phyloP scores from a whole-genome alignment of 108 stramenopile genomes.

The Cylindrotheca closterium region DNA sequence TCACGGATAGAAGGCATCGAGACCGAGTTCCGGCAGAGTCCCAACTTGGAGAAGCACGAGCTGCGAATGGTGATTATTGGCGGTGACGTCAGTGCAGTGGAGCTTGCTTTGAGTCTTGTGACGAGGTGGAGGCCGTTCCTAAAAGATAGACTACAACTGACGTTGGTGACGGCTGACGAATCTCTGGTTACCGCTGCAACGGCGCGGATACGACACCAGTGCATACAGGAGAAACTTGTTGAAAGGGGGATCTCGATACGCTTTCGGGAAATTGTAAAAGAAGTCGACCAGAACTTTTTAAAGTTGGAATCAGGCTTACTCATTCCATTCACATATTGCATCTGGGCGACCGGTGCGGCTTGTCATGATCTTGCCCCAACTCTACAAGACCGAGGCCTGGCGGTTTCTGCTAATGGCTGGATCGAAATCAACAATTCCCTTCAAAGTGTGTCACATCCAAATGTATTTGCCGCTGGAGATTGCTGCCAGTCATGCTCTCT shows the following conservation, averaged over 20 bases:
- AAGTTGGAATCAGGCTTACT: slow-evolving; percentile 4
- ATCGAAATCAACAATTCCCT: slow-evolving; percentile 47
- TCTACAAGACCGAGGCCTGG: slow-evolving; percentile 33
- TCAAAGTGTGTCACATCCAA: slow-evolving; percentile 59
- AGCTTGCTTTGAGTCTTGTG: slow-evolving; percentile 69
- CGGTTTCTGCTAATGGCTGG: slow-evolving; percentile 48
- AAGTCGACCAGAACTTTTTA: slow-evolving; percentile 15
- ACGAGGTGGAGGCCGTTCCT: slow-evolving; percentile 44
- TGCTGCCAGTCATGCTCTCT: slow-evolving; percentile 46
- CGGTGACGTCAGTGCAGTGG: slow-evolving; percentile 87
- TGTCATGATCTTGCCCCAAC: slow-evolving; percentile 41
- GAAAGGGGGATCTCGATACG: slow-evolving; percentile 42
- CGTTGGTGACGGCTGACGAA: slow-evolving; percentile 1
- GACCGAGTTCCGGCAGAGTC: no score
- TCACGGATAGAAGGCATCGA: no score
- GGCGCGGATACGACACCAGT: slow-evolving; percentile 35
- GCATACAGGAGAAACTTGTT: slow-evolving; percentile 27
- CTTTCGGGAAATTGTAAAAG: slow-evolving; percentile 29
- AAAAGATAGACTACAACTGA: not conserved
- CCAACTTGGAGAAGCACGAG: not conserved
- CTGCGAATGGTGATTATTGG: slow-evolving; percentile 69
- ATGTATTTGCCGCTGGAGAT: slow-evolving; percentile 67
- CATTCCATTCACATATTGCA: slow-evolving; percentile 47
- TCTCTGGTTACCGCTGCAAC: slow-evolving; percentile 45
- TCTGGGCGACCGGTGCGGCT: slow-evolving; percentile 70